Evolutionary conservation across 306 rosid genomes (phyloP).

Genomic region (Glycyrrhiza uralensis): DNA sequence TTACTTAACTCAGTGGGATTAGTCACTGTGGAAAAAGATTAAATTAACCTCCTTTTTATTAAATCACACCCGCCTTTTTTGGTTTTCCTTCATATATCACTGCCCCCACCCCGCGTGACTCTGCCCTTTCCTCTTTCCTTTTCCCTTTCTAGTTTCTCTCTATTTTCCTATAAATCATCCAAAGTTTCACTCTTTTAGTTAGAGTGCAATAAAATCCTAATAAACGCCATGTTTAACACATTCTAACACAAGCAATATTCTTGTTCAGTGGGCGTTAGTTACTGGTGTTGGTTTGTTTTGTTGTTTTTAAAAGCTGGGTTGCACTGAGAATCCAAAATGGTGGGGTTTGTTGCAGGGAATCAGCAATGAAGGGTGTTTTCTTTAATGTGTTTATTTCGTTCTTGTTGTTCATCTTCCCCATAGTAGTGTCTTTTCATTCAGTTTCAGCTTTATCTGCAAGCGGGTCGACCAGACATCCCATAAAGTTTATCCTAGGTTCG

Average conservation of each 20-base stretch:
- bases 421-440: constrained; percentile 34
- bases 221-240: constrained; percentile 17
- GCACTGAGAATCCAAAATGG: too few relatives aligned
- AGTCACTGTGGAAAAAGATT: neutral
- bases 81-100: constrained; percentile 26
- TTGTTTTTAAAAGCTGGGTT: neutral
- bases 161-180: constrained; percentile 22
- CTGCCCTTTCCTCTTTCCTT: constrained; percentile 4
- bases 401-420: constrained; percentile 39
- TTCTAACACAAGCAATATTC: constrained; percentile 1
- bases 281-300: neutral
- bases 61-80: constrained; percentile 56
- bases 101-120: constrained; percentile 52
- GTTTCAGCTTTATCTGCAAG: constrained; percentile 41
- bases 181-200: constrained; percentile 16
- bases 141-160: neutral
- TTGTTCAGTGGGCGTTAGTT: neutral
- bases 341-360: constrained; percentile 22
- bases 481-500: constrained; percentile 57
- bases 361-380: constrained; percentile 45
- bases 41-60: constrained; percentile 1
- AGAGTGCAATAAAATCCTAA: neutral
- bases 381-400: constrained; percentile 18
- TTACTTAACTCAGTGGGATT: constrained; percentile 35
- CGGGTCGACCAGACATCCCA: constrained; percentile 30